Evolutionary conservation across 805 yeast genomes (phyloP).

Genomic region (Wickerhamiella brachini): DNA sequence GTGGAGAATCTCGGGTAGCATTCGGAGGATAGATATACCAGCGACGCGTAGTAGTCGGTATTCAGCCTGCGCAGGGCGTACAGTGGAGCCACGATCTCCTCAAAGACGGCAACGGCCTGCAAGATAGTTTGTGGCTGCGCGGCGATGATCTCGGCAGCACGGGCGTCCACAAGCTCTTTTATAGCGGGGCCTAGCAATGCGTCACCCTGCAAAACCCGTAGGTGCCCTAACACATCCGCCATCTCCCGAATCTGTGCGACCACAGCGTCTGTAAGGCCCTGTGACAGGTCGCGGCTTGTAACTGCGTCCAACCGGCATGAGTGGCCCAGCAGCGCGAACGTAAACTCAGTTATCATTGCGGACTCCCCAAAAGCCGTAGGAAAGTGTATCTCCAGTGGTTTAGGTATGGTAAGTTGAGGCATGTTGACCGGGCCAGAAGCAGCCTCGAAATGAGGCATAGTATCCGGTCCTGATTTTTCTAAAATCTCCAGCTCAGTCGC

Average conservation of each 20-base stretch:
- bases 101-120: not conserved
- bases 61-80: not conserved
- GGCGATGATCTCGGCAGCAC: not conserved
- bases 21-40: no score
- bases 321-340: not conserved
- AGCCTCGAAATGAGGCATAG: no score
- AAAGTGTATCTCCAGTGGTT: no score
- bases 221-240: not conserved
- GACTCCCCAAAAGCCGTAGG: no score
- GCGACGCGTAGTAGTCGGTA: not conserved
- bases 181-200: not conserved
- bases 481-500: no score
- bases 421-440: no score
- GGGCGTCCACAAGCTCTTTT: not conserved
- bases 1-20: no score
- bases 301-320: not conserved
- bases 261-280: not conserved
- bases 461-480: no score
- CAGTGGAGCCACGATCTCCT: not conserved
- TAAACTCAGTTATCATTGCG: not conserved
- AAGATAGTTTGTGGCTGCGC: not conserved
- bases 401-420: no score
- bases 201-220: not conserved
- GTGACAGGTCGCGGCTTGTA: not conserved
- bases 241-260: not conserved